Base-by-base conservation (phyloP, 2,329 filamentous ascomycete species). In the Alternaria sp. region DNA sequence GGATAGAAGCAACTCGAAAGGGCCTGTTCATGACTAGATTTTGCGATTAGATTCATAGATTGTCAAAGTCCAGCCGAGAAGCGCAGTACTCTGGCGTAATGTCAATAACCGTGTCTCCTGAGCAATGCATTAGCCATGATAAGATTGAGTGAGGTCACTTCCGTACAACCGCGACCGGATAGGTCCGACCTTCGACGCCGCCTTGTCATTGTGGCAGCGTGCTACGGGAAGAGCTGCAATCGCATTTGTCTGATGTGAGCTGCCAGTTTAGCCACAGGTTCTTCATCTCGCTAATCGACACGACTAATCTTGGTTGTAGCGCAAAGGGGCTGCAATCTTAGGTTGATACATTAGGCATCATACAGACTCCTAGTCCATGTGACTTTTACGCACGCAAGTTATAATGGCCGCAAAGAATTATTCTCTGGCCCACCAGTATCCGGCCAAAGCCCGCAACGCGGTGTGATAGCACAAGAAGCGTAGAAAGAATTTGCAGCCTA, bases 51-150 rank as follows among this genome's bases (percentile, higher is more conserved):
- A 42, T 59, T 54, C 58, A 50, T 58, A 41, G n/a, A 46, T 24
- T 21, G 26, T 52, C 28, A 11, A n/a, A 39, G 39, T 36, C 24
- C 42, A 52, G 23, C 56, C 46, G 29, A 48, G 46, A 42, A 50
- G 39, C 23, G 51, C 34, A 51, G 37, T 46, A 44, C 55, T 48
- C 44, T 51, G 49, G 41, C 41, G 34, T 37, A 24, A 23, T 52
- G 42, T 56, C 36, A 40, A 29, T 51, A 33, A 24, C 56, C 55
- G 50, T 58, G 51, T 54, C 61, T 56, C 56, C 56, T 61, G 49
- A 45, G 42, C 55, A 34, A 46, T 59, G 60, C 63, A 60, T 62
- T 61, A 66, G 59, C 63, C 60, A 62, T 59, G 56, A 52, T 45
- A 10, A 62, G 51, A 36, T 48, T 21, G 44, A 54, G 17, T 54